These are phyloP conservation scores for Xylaria digitata DNA, from an alignment of 2,329 filamentous ascomycete species.

Conservation along the genomic window DNA sequence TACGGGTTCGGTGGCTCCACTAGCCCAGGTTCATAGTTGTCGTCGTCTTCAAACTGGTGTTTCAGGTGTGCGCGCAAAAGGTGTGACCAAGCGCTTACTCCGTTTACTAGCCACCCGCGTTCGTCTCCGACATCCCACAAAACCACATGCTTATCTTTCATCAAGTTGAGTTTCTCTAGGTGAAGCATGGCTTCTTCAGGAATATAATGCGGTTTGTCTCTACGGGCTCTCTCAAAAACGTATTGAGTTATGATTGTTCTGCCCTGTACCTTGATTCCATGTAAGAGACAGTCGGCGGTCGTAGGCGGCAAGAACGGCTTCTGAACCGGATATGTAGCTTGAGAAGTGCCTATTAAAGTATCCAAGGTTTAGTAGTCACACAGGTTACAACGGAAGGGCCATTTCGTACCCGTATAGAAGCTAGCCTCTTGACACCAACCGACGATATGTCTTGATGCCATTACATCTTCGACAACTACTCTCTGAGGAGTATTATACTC, in stretches of 20 bases:
- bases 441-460: neutral
- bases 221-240: neutral
- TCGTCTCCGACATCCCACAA: conserved; percentile 22
- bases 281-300: neutral
- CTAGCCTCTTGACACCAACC: conserved; percentile 5
- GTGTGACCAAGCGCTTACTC: conserved; percentile 7
- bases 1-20: conserved; percentile 2
- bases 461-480: neutral
- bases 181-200: neutral
- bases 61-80: conserved; percentile 13
- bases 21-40: neutral
- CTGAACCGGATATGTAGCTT: neutral
- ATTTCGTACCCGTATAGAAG: conserved; percentile 13
- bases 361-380: neutral
- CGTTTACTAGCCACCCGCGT: conserved; percentile 19
- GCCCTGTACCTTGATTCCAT: neutral
- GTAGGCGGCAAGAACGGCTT: too few species aligned
- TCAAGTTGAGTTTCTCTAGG: neutral
- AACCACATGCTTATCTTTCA: neutral
- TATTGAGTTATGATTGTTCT: neutral
- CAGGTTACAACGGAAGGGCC: neutral
- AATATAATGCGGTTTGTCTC: neutral
- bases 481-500: neutral
- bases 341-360: neutral
- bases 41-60: neutral